Percentiles rank a stretch among this genome's conserved stretches.
phyloP scores from a whole-genome alignment of 176 grass and related monocot species.

The Carex littledalei region DNA sequence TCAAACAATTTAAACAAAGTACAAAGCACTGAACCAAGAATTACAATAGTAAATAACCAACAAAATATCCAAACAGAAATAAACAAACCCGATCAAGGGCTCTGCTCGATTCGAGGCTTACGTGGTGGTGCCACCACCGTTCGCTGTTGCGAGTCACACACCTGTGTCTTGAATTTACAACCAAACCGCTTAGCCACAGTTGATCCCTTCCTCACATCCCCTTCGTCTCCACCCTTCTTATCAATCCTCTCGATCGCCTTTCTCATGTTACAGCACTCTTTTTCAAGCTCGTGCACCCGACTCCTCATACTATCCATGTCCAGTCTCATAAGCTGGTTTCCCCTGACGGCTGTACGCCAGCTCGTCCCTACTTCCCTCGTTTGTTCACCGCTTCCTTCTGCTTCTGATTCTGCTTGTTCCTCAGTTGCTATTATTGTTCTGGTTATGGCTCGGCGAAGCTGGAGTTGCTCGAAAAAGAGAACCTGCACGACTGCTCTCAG shows the following conservation, averaged over 20 bases:
- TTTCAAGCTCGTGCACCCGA: constrained; percentile 88
- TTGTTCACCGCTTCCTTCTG: constrained; percentile 25
- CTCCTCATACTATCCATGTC: constrained; percentile 98
- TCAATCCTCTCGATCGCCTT: constrained; percentile 86
- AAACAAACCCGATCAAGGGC: constrained; percentile 38
- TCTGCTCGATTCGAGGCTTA: constrained; percentile 55
- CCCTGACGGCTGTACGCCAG: constrained; percentile 47
- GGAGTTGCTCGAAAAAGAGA: constrained; percentile 98
- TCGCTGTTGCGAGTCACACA: constrained; percentile 78
- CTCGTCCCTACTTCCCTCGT: constrained; percentile 26
- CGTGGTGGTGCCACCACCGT: constrained; percentile 65
- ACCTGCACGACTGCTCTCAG: constrained; percentile 87
- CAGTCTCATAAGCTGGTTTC: constrained; percentile 87
- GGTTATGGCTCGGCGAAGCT: constrained; percentile 79
- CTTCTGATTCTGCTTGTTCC: constrained; percentile 28
- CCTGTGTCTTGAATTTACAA: constrained; percentile 90
- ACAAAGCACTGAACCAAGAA: constrained; percentile 45
- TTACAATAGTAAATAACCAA: constrained; percentile 13
- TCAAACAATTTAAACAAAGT: constrained; percentile 30
- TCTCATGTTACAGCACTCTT: constrained; percentile 84
- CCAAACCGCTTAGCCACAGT: constrained; percentile 58
- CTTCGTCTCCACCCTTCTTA: constrained; percentile 21
- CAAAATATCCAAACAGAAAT: constrained; percentile 29
- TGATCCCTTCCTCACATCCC: constrained; percentile 48
- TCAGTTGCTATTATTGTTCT: constrained; percentile 64